Conservation (phyloP, 2,329 filamentous ascomycete genomes). For the Cladosporium sp. region DNA sequence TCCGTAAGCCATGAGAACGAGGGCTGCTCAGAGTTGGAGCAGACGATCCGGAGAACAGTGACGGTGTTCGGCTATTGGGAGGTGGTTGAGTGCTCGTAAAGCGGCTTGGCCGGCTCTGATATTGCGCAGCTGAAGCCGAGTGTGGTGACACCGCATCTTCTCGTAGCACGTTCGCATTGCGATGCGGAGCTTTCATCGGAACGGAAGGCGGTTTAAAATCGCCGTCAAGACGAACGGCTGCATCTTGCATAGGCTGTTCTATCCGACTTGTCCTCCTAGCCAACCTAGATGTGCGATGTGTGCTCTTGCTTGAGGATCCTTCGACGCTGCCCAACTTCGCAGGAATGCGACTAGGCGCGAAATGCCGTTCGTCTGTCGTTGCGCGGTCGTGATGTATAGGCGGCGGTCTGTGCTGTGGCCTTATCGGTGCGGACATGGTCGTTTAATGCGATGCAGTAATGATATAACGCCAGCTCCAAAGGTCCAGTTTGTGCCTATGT, state of each 20-base stretch:
- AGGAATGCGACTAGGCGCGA: conserved; percentile 29
- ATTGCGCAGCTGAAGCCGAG: conserved; percentile 20
- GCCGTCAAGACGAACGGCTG: conserved; percentile 22
- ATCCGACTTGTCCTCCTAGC: conserved; percentile 31
- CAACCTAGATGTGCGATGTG: conserved; percentile 33
- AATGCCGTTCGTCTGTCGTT: conserved; percentile 11
- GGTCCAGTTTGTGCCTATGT: background rate
- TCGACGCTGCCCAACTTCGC: conserved; percentile 23
- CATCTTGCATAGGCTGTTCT: conserved; percentile 22
- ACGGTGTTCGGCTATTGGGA: conserved; percentile 41
- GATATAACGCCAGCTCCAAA: background rate
- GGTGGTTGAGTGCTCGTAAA: conserved; percentile 1
- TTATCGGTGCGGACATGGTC: conserved; percentile 27
- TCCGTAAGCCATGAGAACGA: conserved; percentile 45
- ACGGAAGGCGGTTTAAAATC: conserved; percentile 25
- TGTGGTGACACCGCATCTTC: conserved; percentile 20
- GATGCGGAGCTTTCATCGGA: conserved; percentile 21
- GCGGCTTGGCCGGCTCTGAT: conserved; percentile 9
- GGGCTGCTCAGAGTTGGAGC: conserved; percentile 51
- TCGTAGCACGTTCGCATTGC: conserved; percentile 14
- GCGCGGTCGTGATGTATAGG: conserved; percentile 11
- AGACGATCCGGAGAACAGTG: conserved; percentile 52
- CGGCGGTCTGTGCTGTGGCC: conserved; percentile 23
- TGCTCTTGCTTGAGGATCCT: conserved; percentile 24
- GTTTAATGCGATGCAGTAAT: background rate